A percentile compares a stretch with the other conserved stretches of the same genome.
phyloP scores from a whole-genome alignment of 2,329 filamentous ascomycete species.

The Ophiostoma tasmaniense region DNA sequence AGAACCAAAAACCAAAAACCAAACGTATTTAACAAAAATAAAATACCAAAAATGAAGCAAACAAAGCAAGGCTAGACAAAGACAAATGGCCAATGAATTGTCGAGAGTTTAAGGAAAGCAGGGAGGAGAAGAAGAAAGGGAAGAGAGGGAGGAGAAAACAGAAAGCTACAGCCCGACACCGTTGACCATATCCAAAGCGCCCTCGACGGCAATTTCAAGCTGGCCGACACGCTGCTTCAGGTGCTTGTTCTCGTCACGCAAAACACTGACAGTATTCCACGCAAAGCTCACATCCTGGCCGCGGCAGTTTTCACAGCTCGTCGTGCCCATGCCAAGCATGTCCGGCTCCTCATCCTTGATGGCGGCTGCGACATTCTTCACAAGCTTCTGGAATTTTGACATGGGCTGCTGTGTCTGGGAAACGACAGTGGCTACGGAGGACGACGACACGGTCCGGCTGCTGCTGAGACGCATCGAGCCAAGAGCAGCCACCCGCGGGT shows the following conservation, averaged over 20 bases:
- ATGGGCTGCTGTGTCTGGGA: slow-evolving; percentile 30
- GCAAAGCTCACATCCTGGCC: slow-evolving; percentile 52
- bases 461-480: slow-evolving; percentile 11
- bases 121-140: not conserved
- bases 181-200: slow-evolving; percentile 51
- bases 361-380: slow-evolving; percentile 36
- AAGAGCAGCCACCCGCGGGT: slow-evolving; percentile 20
- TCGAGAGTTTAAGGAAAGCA: not conserved
- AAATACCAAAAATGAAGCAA: not conserved
- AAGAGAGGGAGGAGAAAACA: not conserved
- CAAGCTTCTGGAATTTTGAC: slow-evolving; percentile 40
- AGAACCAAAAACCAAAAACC: not conserved
- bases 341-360: slow-evolving; percentile 24
- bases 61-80: not conserved
- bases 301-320: slow-evolving; percentile 46
- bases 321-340: slow-evolving; percentile 17
- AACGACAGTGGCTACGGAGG: slow-evolving; percentile 21
- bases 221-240: slow-evolving; percentile 52
- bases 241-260: slow-evolving; percentile 54
- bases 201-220: slow-evolving; percentile 52
- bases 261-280: slow-evolving; percentile 55
- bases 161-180: slow-evolving; percentile 40
- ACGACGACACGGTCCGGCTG: slow-evolving; percentile 20
- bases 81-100: not conserved
- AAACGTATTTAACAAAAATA: not conserved